Base-by-base conservation (phyloP, 305 asterid species). In the Fraxinus sp. region DNA sequence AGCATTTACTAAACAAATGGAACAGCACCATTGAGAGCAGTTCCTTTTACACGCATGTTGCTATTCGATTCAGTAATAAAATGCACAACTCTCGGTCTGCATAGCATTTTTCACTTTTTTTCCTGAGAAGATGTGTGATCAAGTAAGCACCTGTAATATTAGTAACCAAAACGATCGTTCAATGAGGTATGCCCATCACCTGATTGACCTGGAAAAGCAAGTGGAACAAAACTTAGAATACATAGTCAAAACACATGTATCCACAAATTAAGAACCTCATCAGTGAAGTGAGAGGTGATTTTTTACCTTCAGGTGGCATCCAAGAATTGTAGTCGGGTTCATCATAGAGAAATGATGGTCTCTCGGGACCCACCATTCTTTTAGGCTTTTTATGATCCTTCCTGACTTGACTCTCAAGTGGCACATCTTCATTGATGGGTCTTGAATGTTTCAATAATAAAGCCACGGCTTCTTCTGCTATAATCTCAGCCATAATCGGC, bases 231-330 rank as follows among this genome's bases (percentile, higher is more conserved):
- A 32, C 49, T 55, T 37, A 73, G 39, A 28, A 70, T 14, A 13
- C 35, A 52, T 5, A 7, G 72, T 20, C 5, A 22, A 64, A 68
- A 26, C 7, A 8, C 74, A 14, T 1, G 26, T 2, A 32, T 71
- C 44, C 76, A 71, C 22, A 71, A 68, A 71, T 71, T 71, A 30
- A 71, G 75, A 55, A 49, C 46, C 22, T 55, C 22, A 73, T 64
- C 55, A 79, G 52, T 73, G 57, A 77, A 66, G 49, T 55, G 3
- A 59, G 32, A 30, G 10, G 74, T 68, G 5, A 13, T 8, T 46
- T 70, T 49, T 78, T 90, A 96, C 99, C 99, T 92, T 94, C 89
- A 14, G 99, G 99, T 9, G 99, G 99, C 84, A 96, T 98, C 99
- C 99, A 96, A 76, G 94, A 13, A 55, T 86, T 84, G 28, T 86